Conservation (phyloP, 306 rosid genomes). For the Calophaca sinica region DNA sequence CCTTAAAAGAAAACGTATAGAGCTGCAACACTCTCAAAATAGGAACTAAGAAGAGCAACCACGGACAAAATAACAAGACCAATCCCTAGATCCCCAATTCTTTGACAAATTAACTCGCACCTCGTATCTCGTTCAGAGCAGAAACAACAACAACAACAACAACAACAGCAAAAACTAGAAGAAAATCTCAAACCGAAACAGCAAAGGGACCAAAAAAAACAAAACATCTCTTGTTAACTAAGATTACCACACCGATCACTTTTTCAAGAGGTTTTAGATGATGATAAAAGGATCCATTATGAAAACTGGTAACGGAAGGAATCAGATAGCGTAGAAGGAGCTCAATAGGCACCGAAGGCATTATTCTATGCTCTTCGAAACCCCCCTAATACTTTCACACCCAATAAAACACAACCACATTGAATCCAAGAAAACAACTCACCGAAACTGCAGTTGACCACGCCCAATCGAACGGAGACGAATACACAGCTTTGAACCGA, state of each 20-base stretch:
- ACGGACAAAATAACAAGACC: no score
- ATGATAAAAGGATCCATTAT: slow-evolving; percentile 68
- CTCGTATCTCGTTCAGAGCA: background rate
- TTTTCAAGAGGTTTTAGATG: no score
- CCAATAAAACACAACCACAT: slow-evolving; percentile 32
- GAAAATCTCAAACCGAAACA: background rate
- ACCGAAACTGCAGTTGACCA: no score
- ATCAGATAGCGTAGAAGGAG: slow-evolving; percentile 49
- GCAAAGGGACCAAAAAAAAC: background rate
- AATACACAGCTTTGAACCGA: no score
- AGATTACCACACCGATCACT: no score
- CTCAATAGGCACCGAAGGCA: slow-evolving; percentile 79
- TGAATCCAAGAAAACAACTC: background rate
- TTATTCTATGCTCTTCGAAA: slow-evolving; percentile 85
- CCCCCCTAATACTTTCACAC: slow-evolving; percentile 56
- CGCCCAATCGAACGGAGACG: no score
- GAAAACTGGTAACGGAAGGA: slow-evolving; percentile 59
- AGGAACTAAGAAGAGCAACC: slow-evolving; percentile 32
- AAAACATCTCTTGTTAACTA: slow-evolving; percentile 60
- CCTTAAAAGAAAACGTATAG: slow-evolving; percentile 41
- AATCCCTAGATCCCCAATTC: no score
- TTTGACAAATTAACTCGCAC: slow-evolving; percentile 25
- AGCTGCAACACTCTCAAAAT: slow-evolving; percentile 21
- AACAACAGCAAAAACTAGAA: background rate
- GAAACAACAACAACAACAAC: background rate